Evolutionary conservation across 2,329 filamentous ascomycete genomes (phyloP), one percentile per base, ranked within the genome.

Genomic region (Alternaria triticina): DNA sequence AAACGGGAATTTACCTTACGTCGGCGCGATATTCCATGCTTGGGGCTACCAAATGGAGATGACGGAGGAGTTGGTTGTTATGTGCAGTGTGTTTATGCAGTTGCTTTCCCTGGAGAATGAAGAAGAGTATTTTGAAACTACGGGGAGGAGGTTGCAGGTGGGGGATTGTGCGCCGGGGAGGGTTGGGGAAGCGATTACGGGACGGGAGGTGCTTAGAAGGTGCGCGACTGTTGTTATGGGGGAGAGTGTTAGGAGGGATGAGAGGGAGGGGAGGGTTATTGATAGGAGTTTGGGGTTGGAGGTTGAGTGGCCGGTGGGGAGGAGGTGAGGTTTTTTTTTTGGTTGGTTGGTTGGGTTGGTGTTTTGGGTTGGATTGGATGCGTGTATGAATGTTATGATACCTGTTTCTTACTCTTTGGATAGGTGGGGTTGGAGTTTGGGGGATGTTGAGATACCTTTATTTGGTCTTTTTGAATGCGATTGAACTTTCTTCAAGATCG

Each of bases 31-130:
- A 1, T 77, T 71, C 51, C 68, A 64, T n/a, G 71, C 63, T 4
- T 79, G 79, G 79, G 78, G 79, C 17, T 81, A 81, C 63, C 70
- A 64, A 3, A 72, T 78, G 50, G 66, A 64, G 11, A 72, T 81
- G 62, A 76, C 67, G 3, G 72, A 76, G 15, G 65, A 70, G 30
- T 68, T 77, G 8, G 62, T 81, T 13, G 74, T 79, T 9, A 47
- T 81, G 15, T 76, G 72, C 50, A 75, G 74, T 8, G 76, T 77
- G n/a, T 80, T 71, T 28, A 72, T 73, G 68, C 68, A 78, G 33
- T 52, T 79, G 30, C 62, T 80, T 20, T 73, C 61, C 5, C 54
- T 80, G n/a, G 57, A 69, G 20, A 66, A 69, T 49, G 64, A 72
- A 0, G 55, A 52, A 1, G 72, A 76, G 44, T 81, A 78, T 49